These are phyloP conservation scores for Amanita molliuscula DNA, from an alignment of 768 basidiomycete species.

Conservation along the genomic window DNA sequence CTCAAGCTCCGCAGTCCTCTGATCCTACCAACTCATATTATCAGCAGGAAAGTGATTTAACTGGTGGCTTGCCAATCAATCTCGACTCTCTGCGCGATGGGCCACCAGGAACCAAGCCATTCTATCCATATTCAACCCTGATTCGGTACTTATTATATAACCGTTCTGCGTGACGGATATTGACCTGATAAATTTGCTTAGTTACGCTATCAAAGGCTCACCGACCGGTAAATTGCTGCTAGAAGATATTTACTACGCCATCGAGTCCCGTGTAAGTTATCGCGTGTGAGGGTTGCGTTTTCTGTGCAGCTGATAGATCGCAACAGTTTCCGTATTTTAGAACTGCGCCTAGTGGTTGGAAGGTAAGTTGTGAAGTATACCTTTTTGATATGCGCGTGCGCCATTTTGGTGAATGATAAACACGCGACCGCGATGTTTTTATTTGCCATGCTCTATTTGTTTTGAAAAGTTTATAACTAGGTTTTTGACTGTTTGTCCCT, in stretches of 20 bases:
- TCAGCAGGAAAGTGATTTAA: slow-evolving; percentile 67
- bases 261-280: slow-evolving; percentile 67
- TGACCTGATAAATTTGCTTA: slow-evolving; percentile 19
- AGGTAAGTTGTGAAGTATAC: slow-evolving; percentile 42
- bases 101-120: slow-evolving; percentile 82
- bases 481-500: slow-evolving; percentile 12
- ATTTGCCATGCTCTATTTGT: slow-evolving; percentile 57
- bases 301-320: slow-evolving; percentile 9
- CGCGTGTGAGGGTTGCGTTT: slow-evolving; percentile 11
- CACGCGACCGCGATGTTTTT: slow-evolving; percentile 54
- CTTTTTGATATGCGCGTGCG: not conserved
- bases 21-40: slow-evolving; percentile 61
- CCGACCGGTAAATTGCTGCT: slow-evolving; percentile 78
- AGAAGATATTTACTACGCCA: slow-evolving; percentile 89
- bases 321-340: slow-evolving; percentile 81
- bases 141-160: slow-evolving; percentile 50
- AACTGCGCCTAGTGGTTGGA: slow-evolving; percentile 85
- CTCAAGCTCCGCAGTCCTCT: slow-evolving; percentile 14
- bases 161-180: slow-evolving; percentile 8
- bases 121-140: slow-evolving; percentile 85
- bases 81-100: slow-evolving; percentile 82
- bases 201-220: slow-evolving; percentile 87
- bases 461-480: slow-evolving; percentile 37
- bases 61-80: slow-evolving; percentile 77
- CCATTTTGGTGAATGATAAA: slow-evolving; percentile 7